Conservation (phyloP, 1,284 basidiomycete genomes). For the Sporisorium exsertum region DNA sequence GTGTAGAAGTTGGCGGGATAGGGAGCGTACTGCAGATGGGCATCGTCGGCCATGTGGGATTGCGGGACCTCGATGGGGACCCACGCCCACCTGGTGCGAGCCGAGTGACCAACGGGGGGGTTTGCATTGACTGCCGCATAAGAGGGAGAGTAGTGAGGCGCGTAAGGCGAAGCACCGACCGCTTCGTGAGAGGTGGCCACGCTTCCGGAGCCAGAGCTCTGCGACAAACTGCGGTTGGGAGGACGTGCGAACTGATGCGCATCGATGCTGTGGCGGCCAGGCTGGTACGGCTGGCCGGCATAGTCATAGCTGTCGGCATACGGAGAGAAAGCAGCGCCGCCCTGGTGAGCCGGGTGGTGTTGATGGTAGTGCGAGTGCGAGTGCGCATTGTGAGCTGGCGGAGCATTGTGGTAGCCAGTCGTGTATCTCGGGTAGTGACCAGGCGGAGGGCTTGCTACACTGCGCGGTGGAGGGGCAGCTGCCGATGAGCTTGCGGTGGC, state of each 20-base stretch:
- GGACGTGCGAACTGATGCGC: constrained; percentile 19
- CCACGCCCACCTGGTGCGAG: constrained; percentile 51
- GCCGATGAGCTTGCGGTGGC: constrained; percentile 10
- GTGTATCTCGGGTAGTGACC: constrained; percentile 13
- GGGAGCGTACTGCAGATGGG: constrained; percentile 34
- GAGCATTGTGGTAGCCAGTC: constrained; percentile 16
- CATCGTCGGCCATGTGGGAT: constrained; percentile 36
- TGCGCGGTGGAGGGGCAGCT: constrained; percentile 6
- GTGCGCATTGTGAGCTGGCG: constrained; percentile 10
- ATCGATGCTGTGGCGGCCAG: constrained; percentile 10
- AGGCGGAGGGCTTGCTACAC: constrained; percentile 23
- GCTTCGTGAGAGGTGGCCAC: constrained; percentile 13
- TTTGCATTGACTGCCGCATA: constrained; percentile 26
- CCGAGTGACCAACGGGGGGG: constrained; percentile 25
- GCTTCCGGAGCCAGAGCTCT: constrained; percentile 29
- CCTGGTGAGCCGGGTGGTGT: constrained; percentile 13
- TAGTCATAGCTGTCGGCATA: constrained; percentile 26
- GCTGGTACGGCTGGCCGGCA: constrained; percentile 12
- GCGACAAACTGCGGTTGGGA: constrained; percentile 22
- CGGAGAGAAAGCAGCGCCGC: constrained; percentile 3
- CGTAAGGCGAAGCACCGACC: constrained; percentile 15
- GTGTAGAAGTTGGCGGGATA: constrained; percentile 26
- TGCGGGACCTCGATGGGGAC: constrained; percentile 45
- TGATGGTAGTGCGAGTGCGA: constrained; percentile 20
- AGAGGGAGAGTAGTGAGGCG: constrained; percentile 27